Base-by-base conservation (phyloP, 2,329 filamentous ascomycete genomes). In the Diaporthe citrichinensis region DNA sequence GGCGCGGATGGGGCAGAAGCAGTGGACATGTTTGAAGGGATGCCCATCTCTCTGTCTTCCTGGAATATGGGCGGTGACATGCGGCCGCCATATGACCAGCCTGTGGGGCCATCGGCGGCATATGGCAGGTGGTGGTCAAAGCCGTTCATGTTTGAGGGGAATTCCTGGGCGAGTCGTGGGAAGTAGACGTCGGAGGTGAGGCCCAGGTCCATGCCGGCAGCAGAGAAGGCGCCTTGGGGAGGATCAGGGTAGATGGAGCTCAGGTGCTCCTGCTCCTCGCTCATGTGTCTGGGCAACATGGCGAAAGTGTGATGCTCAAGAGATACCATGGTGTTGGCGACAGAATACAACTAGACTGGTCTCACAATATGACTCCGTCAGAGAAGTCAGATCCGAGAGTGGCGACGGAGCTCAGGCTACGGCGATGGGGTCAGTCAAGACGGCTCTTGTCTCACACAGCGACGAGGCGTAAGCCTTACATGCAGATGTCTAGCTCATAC, bases 1-100 rank as follows among this genome's bases (percentile, higher is more conserved):
- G 92, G 87, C 5, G 90, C 91, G 71, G 93, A 94, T 71, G 86
- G 90, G 74, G 84, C 92, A 75, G 90, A 93, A 34, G 87, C 88
- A 76, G 89, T 91, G 76, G 88, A 95, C 77, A 89, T 87, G 81
- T 88, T 91, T 41, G 88, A 90, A 23, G 88, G 87, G 34, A 89
- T 80, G 75, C 85, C 84, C 81, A 88, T 82, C 28, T 90, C 88
- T 76, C 83, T 81, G 71, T 91, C 89, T 57, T 91, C 90, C 28
- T 83, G 80, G 78, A 88, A 90, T 77, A 87, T 83, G 75, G 84
- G 82, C 12, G 89, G 89, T 14, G 89, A 90, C 74, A 86, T 83
- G 77, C 85, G 85, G 79, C 83, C 84, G 79, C 84, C 84, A 79
- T 89, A 86, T 78, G 89, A 82, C 82, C 86, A 87, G 79, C 78